Percentiles rank a stretch among this genome's conserved stretches.
Conservation (phyloP, 1,284 basidiomycete genomes). For the Papiliotrema fonsecae region DNA sequence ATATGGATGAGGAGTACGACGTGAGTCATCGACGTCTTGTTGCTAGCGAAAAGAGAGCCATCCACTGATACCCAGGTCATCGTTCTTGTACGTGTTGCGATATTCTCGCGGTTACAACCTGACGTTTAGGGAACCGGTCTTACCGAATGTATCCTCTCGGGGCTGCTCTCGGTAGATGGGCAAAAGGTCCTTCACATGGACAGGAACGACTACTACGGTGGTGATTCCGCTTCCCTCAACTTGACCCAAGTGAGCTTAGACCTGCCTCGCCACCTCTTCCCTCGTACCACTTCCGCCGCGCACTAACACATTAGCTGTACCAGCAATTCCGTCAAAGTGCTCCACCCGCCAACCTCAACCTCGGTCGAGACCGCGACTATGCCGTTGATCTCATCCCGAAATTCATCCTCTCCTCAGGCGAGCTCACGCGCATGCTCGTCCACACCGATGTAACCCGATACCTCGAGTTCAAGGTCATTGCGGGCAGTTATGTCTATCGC, state of each 20-base stretch:
- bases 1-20: conserved; percentile 50
- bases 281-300: neutral
- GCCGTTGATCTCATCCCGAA: conserved; percentile 90
- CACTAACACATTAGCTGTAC: conserved; percentile 66
- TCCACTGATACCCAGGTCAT: conserved; percentile 78
- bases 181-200: conserved; percentile 99
- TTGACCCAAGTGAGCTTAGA: conserved; percentile 73
- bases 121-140: conserved; percentile 71
- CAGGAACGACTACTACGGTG: conserved; percentile 98
- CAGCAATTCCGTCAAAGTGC: conserved; percentile 74
- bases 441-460: conserved; percentile 99
- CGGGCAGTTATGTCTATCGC: conserved; percentile 94
- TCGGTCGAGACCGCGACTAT: conserved; percentile 92
- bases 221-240: conserved; percentile 94
- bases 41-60: too few relatives aligned
- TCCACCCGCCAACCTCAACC: conserved; percentile 58
- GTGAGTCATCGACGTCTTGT: conserved; percentile 27
- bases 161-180: conserved; percentile 93
- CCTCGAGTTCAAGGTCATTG: conserved; percentile 99
- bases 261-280: neutral
- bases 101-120: neutral
- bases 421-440: conserved; percentile 96
- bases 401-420: conserved; percentile 97
- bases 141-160: conserved; percentile 97
- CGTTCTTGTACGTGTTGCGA: conserved; percentile 56